These are phyloP conservation scores for Phoma sp. DNA, from an alignment of 2,329 filamentous ascomycete species.

Conservation along the genomic window DNA sequence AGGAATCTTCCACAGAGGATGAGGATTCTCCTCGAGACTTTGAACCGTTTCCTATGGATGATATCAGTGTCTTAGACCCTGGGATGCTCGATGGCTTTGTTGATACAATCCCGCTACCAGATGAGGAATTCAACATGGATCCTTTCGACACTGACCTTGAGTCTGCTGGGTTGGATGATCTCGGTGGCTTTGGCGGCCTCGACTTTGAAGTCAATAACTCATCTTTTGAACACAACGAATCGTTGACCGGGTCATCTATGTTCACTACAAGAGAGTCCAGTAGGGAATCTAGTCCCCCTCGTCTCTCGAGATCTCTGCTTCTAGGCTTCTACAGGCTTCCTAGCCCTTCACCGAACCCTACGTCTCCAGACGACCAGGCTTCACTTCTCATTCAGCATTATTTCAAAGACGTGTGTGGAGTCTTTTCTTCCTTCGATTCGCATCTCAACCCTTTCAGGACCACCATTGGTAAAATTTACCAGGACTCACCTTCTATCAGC, in stretches of 20 bases:
- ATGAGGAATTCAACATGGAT: slow-evolving; percentile 36
- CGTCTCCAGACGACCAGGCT: slow-evolving; percentile 54
- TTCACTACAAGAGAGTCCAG: slow-evolving; percentile 23
- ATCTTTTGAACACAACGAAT: slow-evolving; percentile 25
- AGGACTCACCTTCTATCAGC: slow-evolving; percentile 64
- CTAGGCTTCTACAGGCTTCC: slow-evolving; percentile 46
- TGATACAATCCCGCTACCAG: slow-evolving; percentile 27
- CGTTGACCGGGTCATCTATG: slow-evolving; percentile 17
- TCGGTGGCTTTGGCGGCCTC: slow-evolving; percentile 25
- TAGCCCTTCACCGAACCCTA: slow-evolving; percentile 39
- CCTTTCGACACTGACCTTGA: slow-evolving; percentile 40
- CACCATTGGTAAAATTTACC: slow-evolving; percentile 63
- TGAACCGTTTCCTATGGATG: slow-evolving; percentile 35
- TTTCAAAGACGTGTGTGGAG: slow-evolving; percentile 65
- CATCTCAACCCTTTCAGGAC: slow-evolving; percentile 66
- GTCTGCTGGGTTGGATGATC: slow-evolving; percentile 6
- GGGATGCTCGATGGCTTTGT: slow-evolving; percentile 33
- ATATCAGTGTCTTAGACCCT: slow-evolving; percentile 31
- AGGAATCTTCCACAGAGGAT: slow-evolving; percentile 36
- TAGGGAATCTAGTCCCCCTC: slow-evolving; percentile 34
- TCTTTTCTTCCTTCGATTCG: slow-evolving; percentile 70
- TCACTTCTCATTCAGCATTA: slow-evolving; percentile 67
- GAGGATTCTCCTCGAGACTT: slow-evolving; percentile 31
- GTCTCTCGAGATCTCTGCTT: slow-evolving; percentile 48
- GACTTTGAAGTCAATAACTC: slow-evolving; percentile 29